Conservation (phyloP, 495 filamentous ascomycete genomes). For the Talaromyces wortmannii region DNA sequence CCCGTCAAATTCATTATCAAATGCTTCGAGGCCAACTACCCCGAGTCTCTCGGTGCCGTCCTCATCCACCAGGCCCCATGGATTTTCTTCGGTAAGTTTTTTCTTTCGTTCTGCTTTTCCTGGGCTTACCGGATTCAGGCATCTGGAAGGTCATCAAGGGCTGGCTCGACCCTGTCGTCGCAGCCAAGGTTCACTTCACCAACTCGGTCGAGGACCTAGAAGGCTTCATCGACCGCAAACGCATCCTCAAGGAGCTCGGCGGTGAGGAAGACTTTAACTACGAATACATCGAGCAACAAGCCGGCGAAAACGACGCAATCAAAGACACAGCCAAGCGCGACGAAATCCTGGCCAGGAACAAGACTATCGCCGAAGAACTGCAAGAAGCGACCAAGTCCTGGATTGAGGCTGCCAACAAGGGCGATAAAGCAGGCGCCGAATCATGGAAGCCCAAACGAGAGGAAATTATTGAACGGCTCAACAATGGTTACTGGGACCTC, state of each 20-base stretch:
- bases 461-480: constrained; percentile 52
- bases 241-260: constrained; percentile 74
- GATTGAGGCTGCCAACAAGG: constrained; percentile 49
- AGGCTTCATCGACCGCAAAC: constrained; percentile 61
- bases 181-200: constrained; percentile 91
- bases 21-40: constrained; percentile 98
- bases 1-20: constrained; percentile 99
- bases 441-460: constrained; percentile 54
- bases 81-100: constrained; percentile 80
- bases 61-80: constrained; percentile 97
- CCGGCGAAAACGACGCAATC: constrained; percentile 66
- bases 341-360: constrained; percentile 51
- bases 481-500: constrained; percentile 74
- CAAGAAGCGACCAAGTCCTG: constrained; percentile 67
- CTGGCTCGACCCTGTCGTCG: constrained; percentile 97
- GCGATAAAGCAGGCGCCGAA: constrained; percentile 21
- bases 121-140: constrained; percentile 31
- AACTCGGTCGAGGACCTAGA: constrained; percentile 74
- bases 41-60: constrained; percentile 82
- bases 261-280: constrained; percentile 78
- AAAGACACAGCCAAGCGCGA: constrained; percentile 59
- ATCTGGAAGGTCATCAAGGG: constrained; percentile 88
- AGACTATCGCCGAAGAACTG: constrained; percentile 56
- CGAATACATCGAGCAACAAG: constrained; percentile 62
- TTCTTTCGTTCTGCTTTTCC: neutral